A percentile compares a stretch with the other conserved stretches of the same genome.
Evolutionary conservation across 352 stramenopile genomes (phyloP).

Genomic region (Phytophthora cactorum): DNA sequence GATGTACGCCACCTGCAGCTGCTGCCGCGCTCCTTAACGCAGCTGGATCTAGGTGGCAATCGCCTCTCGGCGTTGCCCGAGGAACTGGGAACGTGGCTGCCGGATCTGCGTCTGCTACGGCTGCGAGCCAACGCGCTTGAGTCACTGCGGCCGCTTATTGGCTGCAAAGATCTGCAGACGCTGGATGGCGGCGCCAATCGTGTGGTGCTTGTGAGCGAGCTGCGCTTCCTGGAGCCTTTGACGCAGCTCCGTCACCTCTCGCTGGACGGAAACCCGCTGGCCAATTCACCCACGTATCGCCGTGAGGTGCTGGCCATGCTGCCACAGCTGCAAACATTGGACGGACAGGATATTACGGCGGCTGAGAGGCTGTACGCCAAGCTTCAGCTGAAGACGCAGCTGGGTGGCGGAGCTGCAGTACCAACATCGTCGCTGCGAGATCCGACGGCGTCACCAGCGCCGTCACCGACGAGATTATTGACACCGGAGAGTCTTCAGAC

Average conservation of each 20-base stretch:
- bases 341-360: conserved; percentile 49
- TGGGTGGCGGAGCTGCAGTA: not conserved
- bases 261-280: conserved; percentile 68
- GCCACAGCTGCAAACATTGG: conserved; percentile 56
- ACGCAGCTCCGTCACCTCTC: conserved; percentile 45
- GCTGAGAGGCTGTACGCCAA: conserved; percentile 58
- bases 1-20: conserved; percentile 58
- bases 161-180: conserved; percentile 39
- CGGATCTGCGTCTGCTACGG: conserved; percentile 51
- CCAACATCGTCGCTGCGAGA: not conserved
- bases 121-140: conserved; percentile 64
- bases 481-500: conserved; percentile 29
- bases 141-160: conserved; percentile 46
- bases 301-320: conserved; percentile 64
- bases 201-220: conserved; percentile 59
- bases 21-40: conserved; percentile 50
- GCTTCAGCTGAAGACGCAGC: conserved; percentile 52
- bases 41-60: conserved; percentile 72
- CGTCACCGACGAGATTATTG: conserved; percentile 20
- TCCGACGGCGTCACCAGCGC: conserved; percentile 2
- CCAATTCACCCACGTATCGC: conserved; percentile 42
- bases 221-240: conserved; percentile 60
- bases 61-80: conserved; percentile 44
- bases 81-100: conserved; percentile 43
- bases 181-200: conserved; percentile 56